These are phyloP conservation scores for Solioccasus polychromus DNA, from an alignment of 768 basidiomycete genomes.

Conservation along the genomic window DNA sequence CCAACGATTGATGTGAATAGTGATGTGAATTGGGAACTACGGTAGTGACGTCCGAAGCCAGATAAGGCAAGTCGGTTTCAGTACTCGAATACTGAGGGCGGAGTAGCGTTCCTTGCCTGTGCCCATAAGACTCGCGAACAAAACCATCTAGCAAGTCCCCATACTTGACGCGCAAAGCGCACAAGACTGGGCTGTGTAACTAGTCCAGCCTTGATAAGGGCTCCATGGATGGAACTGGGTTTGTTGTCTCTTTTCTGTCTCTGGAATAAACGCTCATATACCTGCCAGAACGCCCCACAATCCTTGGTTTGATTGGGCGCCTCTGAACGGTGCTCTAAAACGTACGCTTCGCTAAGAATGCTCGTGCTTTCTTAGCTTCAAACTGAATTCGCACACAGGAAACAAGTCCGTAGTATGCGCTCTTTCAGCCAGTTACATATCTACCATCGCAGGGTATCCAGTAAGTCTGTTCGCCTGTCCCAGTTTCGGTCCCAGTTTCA, in stretches of 20 bases:
- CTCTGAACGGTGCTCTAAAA: slow-evolving; percentile 64
- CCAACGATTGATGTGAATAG: too few relatives aligned
- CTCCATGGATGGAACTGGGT: slow-evolving; percentile 82
- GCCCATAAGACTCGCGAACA: slow-evolving; percentile 13
- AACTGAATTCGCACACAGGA: slow-evolving; percentile 39
- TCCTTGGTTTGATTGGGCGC: slow-evolving; percentile 60
- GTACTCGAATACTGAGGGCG: slow-evolving; percentile 10
- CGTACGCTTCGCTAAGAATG: slow-evolving; percentile 39
- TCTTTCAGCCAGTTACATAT: slow-evolving; percentile 86
- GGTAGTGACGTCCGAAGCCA: neutral
- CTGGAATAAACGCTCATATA: slow-evolving; percentile 19
- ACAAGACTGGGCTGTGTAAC: slow-evolving; percentile 70
- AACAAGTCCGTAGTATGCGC: slow-evolving; percentile 90
- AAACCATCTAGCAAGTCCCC: slow-evolving; percentile 15
- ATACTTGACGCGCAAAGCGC: slow-evolving; percentile 52
- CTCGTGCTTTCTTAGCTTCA: neutral
- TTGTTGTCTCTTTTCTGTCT: slow-evolving; percentile 5
- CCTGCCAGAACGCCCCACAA: slow-evolving; percentile 48
- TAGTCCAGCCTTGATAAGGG: slow-evolving; percentile 50
- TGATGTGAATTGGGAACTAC: neutral
- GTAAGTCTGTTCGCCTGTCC: slow-evolving; percentile 33
- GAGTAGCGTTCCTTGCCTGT: slow-evolving; percentile 21
- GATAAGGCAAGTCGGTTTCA: slow-evolving; percentile 26
- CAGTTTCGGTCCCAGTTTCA: neutral
- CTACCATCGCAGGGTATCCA: slow-evolving; percentile 91